phyloP scores from a whole-genome alignment of 495 filamentous ascomycete species.

The Podospora fimiseda region DNA sequence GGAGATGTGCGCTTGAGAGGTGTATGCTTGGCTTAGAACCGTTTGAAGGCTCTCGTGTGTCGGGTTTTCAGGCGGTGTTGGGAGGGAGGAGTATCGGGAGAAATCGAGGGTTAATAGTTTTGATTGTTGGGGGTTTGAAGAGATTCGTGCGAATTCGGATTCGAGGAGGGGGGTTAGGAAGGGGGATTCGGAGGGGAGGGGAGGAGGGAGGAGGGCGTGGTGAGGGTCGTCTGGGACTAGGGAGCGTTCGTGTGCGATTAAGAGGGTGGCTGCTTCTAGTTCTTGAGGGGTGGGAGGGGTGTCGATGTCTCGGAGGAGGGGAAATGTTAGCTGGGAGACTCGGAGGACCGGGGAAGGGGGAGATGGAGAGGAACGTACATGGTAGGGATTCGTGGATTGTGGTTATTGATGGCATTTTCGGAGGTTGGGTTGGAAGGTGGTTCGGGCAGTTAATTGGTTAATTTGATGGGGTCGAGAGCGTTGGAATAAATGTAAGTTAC shows the following conservation, averaged over 20 bases:
- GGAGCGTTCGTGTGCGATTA: constrained; percentile 61
- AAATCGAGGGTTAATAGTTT: constrained; percentile 66
- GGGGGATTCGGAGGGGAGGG: constrained; percentile 8
- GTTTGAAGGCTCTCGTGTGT: constrained; percentile 11
- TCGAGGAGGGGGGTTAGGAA: constrained; percentile 56
- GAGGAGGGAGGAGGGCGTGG: constrained; percentile 38
- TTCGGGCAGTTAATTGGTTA: too few relatives aligned
- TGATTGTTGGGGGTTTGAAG: constrained; percentile 11
- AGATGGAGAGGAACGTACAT: constrained; percentile 45
- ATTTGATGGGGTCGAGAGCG: too few relatives aligned
- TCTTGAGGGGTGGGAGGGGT: constrained; percentile 52
- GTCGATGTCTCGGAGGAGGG: constrained; percentile 58
- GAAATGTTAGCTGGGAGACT: constrained; percentile 14
- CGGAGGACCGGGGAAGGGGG: not conserved
- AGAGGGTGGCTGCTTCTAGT: constrained; percentile 51
- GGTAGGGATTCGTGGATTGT: constrained; percentile 78
- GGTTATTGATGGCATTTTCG: constrained; percentile 59
- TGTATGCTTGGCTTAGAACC: constrained; percentile 49
- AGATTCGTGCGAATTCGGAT: constrained; percentile 48
- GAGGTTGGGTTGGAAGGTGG: not conserved
- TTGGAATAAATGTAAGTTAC: too few relatives aligned
- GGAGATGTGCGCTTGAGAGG: constrained; percentile 58
- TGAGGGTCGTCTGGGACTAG: constrained; percentile 31
- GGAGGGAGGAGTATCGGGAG: constrained; percentile 68
- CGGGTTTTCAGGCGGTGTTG: constrained; percentile 18